Evolutionary conservation across 2,329 filamentous ascomycete species (phyloP).

Genomic region (Colletotrichum trifolii): DNA sequence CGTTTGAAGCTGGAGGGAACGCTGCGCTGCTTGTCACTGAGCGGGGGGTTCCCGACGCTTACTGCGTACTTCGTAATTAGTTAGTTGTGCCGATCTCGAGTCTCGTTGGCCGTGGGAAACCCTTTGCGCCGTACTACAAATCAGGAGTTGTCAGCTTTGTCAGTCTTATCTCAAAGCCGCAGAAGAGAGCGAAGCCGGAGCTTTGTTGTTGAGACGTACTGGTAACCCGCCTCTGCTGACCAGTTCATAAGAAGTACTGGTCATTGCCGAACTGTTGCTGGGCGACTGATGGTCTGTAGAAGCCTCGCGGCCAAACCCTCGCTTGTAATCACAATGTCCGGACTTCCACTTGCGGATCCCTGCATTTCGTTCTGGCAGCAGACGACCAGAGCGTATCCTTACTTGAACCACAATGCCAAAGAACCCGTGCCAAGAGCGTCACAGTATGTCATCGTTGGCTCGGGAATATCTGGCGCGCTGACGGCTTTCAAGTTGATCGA

Average conservation of each 20-base stretch:
- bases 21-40: too few relatives aligned
- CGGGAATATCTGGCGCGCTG: conserved; percentile 53
- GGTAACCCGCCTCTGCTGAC: not conserved
- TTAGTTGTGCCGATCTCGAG: not conserved
- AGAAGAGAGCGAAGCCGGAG: not conserved
- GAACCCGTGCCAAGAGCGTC: conserved; percentile 42
- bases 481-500: conserved; percentile 52
- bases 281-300: not conserved
- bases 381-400: conserved; percentile 54
- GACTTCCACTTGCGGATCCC: conserved; percentile 9
- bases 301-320: not conserved
- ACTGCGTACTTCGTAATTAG: not conserved
- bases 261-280: not conserved
- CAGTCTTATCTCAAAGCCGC: not conserved
- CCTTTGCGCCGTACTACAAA: not conserved
- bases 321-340: conserved; percentile 8
- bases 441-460: conserved; percentile 54
- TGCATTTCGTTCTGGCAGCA: conserved; percentile 49
- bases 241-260: not conserved
- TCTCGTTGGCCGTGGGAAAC: conserved; percentile 1
- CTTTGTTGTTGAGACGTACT: not conserved
- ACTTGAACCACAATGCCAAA: conserved; percentile 51
- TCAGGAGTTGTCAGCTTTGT: not conserved
- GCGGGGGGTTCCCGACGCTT: not conserved
- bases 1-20: too few relatives aligned